A percentile compares a stretch with the other conserved stretches of the same genome.
Conservation (phyloP, 106 monocot species). For the Dendrobium huoshanense region DNA sequence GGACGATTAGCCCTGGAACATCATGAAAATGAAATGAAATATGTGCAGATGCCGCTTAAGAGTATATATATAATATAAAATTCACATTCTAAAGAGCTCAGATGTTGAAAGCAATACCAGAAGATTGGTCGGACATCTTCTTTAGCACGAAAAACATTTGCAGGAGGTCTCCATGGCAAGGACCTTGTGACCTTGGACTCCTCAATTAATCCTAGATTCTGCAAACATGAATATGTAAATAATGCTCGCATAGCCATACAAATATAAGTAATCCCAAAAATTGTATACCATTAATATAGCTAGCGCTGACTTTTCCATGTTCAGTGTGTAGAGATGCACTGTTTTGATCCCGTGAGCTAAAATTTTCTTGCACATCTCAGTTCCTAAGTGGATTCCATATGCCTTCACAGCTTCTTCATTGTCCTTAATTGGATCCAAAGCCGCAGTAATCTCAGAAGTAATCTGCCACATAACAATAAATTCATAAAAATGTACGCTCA, state of each 20-base stretch:
- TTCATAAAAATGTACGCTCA: not conserved
- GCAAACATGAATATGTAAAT: slow-evolving; percentile 9
- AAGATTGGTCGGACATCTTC: slow-evolving; percentile 97
- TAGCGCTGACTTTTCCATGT: slow-evolving; percentile 96
- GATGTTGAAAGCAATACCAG: slow-evolving; percentile 43
- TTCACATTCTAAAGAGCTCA: not conserved
- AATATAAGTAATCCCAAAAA: not conserved
- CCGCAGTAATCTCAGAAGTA: slow-evolving; percentile 66
- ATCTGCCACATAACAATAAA: slow-evolving; percentile 25
- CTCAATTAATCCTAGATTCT: slow-evolving; percentile 93
- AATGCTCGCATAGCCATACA: not conserved
- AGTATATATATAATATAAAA: not conserved
- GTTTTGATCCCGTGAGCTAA: slow-evolving; percentile 83
- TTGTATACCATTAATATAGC: slow-evolving; percentile 67
- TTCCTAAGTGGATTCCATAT: slow-evolving; percentile 91
- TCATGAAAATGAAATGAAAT: slow-evolving; percentile 7
- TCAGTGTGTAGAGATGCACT: slow-evolving; percentile 85
- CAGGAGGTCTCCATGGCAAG: slow-evolving; percentile 81
- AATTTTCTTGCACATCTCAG: slow-evolving; percentile 97
- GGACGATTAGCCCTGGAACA: slow-evolving; percentile 83
- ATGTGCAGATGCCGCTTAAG: not conserved
- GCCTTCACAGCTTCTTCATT: slow-evolving; percentile 89
- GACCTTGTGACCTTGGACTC: slow-evolving; percentile 78
- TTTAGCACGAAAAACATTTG: slow-evolving; percentile 73
- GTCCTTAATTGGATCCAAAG: slow-evolving; percentile 84